Evolutionary conservation across 2,329 filamentous ascomycete species (phyloP).

Genomic region (Capronia epimyces): DNA sequence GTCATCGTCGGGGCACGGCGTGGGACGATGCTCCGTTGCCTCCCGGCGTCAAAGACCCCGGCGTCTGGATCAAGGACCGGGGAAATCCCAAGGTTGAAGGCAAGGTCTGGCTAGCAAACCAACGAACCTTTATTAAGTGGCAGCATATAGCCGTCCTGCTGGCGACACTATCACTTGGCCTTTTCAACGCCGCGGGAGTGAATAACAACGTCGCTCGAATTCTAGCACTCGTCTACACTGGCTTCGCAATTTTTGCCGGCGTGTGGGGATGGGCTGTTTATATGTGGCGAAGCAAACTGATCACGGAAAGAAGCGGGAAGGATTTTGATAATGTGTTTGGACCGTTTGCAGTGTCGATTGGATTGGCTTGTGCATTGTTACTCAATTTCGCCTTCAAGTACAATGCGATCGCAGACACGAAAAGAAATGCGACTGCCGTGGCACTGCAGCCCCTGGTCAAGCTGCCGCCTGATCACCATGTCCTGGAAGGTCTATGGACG

Average conservation of each 20-base stretch:
- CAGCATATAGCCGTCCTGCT: conserved; percentile 89
- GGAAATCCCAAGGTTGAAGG: conserved; percentile 89
- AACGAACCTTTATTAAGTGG: conserved; percentile 98
- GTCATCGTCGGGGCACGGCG: conserved; percentile 36
- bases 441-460: conserved; percentile 4
- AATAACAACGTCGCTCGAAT: conserved; percentile 66
- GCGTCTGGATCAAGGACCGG: conserved; percentile 86
- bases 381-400: conserved; percentile 82
- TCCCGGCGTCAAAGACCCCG: conserved; percentile 80
- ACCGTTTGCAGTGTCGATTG: conserved; percentile 74
- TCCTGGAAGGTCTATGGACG: background rate
- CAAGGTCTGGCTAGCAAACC: conserved; percentile 98
- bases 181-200: conserved; percentile 82
- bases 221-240: conserved; percentile 77
- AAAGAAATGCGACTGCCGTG: conserved; percentile 1
- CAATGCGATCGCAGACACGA: conserved; percentile 10
- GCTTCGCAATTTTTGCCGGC: conserved; percentile 75
- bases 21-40: conserved; percentile 57
- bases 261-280: conserved; percentile 85
- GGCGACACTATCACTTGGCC: conserved; percentile 71
- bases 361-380: conserved; percentile 70
- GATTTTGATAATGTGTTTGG: conserved; percentile 89
- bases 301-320: conserved; percentile 76
- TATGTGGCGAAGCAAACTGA: conserved; percentile 68
- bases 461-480: background rate